Base-by-base conservation (phyloP, 768 basidiomycete species). In the Mrakia frigida region DNA sequence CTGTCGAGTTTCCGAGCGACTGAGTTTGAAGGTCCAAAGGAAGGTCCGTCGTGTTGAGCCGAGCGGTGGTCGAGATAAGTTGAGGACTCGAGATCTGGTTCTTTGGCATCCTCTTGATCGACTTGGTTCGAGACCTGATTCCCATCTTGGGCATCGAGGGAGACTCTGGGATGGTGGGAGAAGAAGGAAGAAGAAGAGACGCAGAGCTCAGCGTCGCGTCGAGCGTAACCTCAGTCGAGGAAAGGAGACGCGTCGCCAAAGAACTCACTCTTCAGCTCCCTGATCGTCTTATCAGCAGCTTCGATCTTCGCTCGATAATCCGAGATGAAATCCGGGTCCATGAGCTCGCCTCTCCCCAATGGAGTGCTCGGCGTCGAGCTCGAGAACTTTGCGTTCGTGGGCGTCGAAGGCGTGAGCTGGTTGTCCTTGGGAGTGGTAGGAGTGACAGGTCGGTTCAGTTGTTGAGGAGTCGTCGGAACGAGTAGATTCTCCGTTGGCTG, bases 1-100 rank as follows among this genome's bases (percentile, higher is more conserved):
- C 46, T 3, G 53, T 18, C n/a, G 35, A 25, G 5, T 21, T n/a
- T 37, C 53, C 50, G 33, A 59, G 70, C 5, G 53, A 72, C 28
- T 50, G 70, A 33, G 50, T 50, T 9, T 14, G 52, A 59, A 10
- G 10, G 31, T 39, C 46, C n/a, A 28, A 25, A n/a, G 31, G 35
- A 9, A 52, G 35, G 28, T 59, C 35, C 2, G 52, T 75, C 21
- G 68, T 69, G 35, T 39, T 35, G n/a, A 46, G 31, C 16, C 41
- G 61, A 23, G 74, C 68, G 9, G 74, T 75, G 5, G 74, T 70
- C 35, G 74, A 75, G 74, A 75, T 75, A 41, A 75, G 59, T 5
- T 75, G 74, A 6, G 74, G 74, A n/a, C 46, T n/a, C 33, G 74
- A 75, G 59, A 75, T 75, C 6, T 21, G 21, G 11, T 61, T 43